A percentile compares a stretch with the other conserved stretches of the same genome.
These are phyloP conservation scores for Monilinia aucupariae DNA, from an alignment of 2,329 filamentous ascomycete species.

Conservation along the genomic window DNA sequence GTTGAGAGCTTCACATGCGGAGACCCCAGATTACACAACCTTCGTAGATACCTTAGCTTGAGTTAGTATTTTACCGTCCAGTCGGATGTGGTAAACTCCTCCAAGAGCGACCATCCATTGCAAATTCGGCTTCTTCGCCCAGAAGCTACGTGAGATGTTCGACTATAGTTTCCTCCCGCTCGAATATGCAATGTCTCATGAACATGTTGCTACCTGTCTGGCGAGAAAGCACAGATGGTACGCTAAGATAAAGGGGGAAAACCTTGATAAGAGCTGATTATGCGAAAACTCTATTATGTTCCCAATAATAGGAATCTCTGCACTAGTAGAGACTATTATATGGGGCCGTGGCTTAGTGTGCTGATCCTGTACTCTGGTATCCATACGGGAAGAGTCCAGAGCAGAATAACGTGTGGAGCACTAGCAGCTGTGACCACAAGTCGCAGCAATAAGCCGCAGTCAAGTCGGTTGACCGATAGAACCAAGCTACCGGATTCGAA, in stretches of 20 bases:
- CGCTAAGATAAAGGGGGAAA: no score
- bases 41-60: not conserved
- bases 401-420: not conserved
- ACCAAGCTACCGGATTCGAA: not conserved
- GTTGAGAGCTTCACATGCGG: not conserved
- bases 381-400: not conserved
- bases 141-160: not conserved
- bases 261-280: no score
- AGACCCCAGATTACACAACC: not conserved
- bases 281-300: no score
- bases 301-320: no score
- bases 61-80: not conserved
- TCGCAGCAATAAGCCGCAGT: not conserved
- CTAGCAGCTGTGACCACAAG: not conserved
- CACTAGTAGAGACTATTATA: no score
- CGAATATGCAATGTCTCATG: not conserved
- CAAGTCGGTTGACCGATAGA: not conserved
- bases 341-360: no score
- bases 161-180: conserved; percentile 1
- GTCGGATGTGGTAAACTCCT: not conserved
- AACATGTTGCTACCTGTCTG: not conserved
- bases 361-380: not conserved
- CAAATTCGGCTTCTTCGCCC: not conserved
- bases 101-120: not conserved
- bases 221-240: no score